Percentiles rank a stretch among this genome's conserved stretches.
Conservation (phyloP, 106 monocot genomes). For the Dendrobium officinale region DNA sequence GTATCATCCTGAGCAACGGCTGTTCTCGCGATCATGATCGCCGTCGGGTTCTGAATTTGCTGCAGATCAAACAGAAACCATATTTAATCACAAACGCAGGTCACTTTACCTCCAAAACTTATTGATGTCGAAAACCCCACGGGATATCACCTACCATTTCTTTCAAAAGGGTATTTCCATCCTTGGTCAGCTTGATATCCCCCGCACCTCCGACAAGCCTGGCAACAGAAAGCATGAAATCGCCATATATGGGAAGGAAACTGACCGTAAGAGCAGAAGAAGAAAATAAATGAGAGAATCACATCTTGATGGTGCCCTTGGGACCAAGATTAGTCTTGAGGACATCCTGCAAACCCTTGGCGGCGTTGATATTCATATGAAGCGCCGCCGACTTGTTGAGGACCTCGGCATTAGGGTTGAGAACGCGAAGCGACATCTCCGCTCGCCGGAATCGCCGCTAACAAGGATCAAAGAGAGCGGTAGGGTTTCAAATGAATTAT, state of each 20-base stretch:
- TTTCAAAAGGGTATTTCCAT: slow-evolving; percentile 90
- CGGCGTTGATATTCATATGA: slow-evolving; percentile 98
- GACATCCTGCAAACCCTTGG: slow-evolving; percentile 89
- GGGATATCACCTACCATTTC: slow-evolving; percentile 56
- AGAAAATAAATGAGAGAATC: background rate
- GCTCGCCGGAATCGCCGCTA: background rate
- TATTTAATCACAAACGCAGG: background rate
- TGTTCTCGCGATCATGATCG: slow-evolving; percentile 92
- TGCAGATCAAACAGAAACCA: slow-evolving; percentile 12
- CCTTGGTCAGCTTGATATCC: slow-evolving; percentile 89
- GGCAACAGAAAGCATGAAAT: background rate
- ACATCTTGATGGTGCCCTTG: slow-evolving; percentile 97
- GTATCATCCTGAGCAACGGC: slow-evolving; percentile 89
- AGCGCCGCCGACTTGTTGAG: slow-evolving; percentile 93
- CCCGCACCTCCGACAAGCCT: slow-evolving; percentile 93
- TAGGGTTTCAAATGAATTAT: slow-evolving; percentile 5
- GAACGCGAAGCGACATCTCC: slow-evolving; percentile 75
- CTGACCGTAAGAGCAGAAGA: background rate
- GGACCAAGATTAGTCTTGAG: slow-evolving; percentile 96
- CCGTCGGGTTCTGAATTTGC: slow-evolving; percentile 97
- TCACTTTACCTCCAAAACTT: background rate
- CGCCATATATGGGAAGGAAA: background rate
- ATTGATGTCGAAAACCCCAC: background rate
- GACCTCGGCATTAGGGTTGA: slow-evolving; percentile 93
- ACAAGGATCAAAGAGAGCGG: background rate